These are phyloP conservation scores for Artemisia annua DNA, from an alignment of 129 eudicot species.

Conservation along the genomic window DNA sequence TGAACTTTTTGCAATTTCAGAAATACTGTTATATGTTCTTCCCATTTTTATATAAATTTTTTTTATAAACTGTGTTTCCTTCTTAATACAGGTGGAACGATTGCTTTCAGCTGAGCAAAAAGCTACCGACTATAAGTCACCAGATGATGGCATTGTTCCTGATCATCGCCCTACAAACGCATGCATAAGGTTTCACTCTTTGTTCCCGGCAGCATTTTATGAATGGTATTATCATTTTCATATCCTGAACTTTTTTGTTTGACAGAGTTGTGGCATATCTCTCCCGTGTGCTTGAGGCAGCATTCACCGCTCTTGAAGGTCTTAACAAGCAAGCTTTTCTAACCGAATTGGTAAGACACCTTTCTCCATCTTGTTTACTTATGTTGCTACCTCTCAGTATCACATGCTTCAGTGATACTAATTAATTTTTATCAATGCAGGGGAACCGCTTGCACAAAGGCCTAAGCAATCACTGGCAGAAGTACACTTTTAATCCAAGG, in stretches of 20 bases:
- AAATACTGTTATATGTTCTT: neutral
- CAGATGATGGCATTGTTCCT: conserved; percentile 96
- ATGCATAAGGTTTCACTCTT: conserved; percentile 70
- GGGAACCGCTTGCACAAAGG: conserved; percentile 98
- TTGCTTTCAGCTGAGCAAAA: conserved; percentile 95
- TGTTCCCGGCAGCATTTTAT: neutral
- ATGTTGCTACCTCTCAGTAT: conserved; percentile 16
- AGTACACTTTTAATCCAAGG: conserved; percentile 97
- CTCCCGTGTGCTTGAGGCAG: conserved; percentile 97
- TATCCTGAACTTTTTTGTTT: conserved; percentile 3
- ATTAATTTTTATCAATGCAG: conserved; percentile 29
- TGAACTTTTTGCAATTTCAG: neutral
- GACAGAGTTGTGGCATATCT: conserved; percentile 93
- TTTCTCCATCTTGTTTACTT: conserved; percentile 1
- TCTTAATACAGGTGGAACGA: conserved; percentile 74
- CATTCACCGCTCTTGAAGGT: conserved; percentile 97
- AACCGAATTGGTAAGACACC: conserved; percentile 74
- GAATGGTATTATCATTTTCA: neutral
- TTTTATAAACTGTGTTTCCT: neutral
- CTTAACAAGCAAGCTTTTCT: conserved; percentile 92
- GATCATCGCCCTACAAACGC: conserved; percentile 99
- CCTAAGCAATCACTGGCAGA: conserved; percentile 85
- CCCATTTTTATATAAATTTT: neutral
- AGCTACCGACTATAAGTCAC: conserved; percentile 91
- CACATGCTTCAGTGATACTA: conserved; percentile 15